phyloP scores from a whole-genome alignment of 495 filamentous ascomycete genomes.

The Penicillium waksmanii region DNA sequence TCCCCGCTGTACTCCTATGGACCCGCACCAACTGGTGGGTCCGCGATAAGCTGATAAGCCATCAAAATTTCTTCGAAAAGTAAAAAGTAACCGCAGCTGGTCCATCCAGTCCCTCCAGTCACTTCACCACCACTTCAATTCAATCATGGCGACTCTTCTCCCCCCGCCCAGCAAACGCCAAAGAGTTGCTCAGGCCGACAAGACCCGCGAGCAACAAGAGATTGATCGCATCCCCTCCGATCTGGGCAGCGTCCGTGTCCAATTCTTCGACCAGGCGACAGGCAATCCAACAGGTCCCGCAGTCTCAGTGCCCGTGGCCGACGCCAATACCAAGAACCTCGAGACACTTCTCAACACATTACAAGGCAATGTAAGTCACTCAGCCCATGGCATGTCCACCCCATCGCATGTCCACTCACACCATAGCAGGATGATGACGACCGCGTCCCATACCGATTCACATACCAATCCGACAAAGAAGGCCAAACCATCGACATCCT shows the following conservation, averaged over 20 bases:
- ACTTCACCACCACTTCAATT: background rate
- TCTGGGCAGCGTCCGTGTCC: slow-evolving; percentile 78
- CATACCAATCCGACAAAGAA: slow-evolving; percentile 63
- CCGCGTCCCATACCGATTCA: slow-evolving; percentile 86
- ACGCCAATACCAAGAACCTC: slow-evolving; percentile 87
- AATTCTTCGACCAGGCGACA: slow-evolving; percentile 85
- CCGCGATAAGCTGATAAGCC: slow-evolving; percentile 13
- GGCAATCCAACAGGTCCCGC: slow-evolving; percentile 67
- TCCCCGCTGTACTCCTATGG: too few relatives aligned
- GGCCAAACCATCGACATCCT: slow-evolving; percentile 61
- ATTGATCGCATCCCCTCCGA: slow-evolving; percentile 70
- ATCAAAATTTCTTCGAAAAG: slow-evolving; percentile 24
- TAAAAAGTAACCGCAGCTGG: background rate
- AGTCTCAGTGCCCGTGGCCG: slow-evolving; percentile 79
- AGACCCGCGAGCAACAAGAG: slow-evolving; percentile 75
- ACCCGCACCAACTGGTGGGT: too few relatives aligned
- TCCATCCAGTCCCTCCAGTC: background rate
- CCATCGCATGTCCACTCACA: background rate
- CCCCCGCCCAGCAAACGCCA: slow-evolving; percentile 94
- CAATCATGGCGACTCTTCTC: slow-evolving; percentile 78
- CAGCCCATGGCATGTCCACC: too few relatives aligned
- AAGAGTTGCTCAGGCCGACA: slow-evolving; percentile 73
- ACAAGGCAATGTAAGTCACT: slow-evolving; percentile 70
- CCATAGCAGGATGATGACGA: slow-evolving; percentile 67
- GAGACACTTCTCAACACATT: slow-evolving; percentile 89